Evolutionary conservation across 805 yeast species (phyloP).

Genomic region (Metahyphopichia silvanorum): DNA sequence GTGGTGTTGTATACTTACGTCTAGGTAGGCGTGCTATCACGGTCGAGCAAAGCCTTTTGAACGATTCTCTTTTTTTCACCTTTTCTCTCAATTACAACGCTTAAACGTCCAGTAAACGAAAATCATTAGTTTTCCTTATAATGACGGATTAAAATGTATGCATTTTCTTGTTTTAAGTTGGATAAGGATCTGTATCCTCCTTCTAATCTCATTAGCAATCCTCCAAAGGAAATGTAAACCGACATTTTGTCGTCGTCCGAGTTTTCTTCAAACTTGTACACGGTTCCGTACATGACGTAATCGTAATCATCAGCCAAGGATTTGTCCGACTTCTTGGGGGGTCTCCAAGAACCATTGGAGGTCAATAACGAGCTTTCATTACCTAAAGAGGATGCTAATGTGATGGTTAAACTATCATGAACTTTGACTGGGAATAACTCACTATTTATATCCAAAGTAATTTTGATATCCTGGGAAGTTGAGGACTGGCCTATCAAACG

Average conservation of each 20-base stretch:
- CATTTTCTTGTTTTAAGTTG: conserved; percentile 87
- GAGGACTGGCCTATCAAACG: conserved; percentile 88
- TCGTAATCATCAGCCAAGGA: conserved; percentile 95
- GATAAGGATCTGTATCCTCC: conserved; percentile 91
- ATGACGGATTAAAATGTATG: conserved; percentile 85
- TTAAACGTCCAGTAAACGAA: not conserved
- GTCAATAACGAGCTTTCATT: conserved; percentile 43
- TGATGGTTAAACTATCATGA: conserved; percentile 78
- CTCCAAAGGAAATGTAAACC: conserved; percentile 94
- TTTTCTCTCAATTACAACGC: no score
- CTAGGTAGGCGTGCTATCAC: no score
- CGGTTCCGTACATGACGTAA: conserved; percentile 97
- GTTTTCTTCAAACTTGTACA: conserved; percentile 92
- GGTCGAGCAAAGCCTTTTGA: no score
- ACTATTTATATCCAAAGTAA: conserved; percentile 85
- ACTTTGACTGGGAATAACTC: conserved; percentile 84
- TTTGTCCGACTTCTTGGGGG: conserved; percentile 78
- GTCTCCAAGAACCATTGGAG: conserved; percentile 71
- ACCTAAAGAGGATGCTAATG: conserved; percentile 75
- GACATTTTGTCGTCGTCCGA: conserved; percentile 64
- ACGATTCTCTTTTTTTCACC: no score
- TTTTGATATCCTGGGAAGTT: conserved; percentile 72
- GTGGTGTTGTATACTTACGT: no score
- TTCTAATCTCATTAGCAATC: conserved; percentile 87
- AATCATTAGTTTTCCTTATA: conserved; percentile 38